Base-by-base conservation (phyloP, 2,329 filamentous ascomycete genomes). In the Pseudohalonectria lignicola region DNA sequence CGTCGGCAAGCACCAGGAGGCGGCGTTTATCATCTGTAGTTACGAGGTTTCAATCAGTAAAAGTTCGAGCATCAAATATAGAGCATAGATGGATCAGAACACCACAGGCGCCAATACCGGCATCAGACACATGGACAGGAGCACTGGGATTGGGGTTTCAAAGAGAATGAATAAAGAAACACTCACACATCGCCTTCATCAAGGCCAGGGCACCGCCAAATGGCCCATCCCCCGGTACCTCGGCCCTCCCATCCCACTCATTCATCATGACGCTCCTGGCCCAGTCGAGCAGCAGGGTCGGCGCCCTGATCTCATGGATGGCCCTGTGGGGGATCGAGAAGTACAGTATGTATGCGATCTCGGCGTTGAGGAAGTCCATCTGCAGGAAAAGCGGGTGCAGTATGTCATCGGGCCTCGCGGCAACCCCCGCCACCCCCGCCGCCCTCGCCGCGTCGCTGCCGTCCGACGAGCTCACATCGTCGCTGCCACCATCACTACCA, bases 191-290 rank as follows among this genome's bases (percentile, higher is more conserved):
- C 18, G 77, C 71, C 21, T 74, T 66, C 34, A 94, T 73, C 21
- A 93, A 69, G 34, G 79, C 76, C 30, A 95, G 61, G 7, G 86
- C 86, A 37, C 85, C 82, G 12, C 85, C 84, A 43, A 87, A 80
- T 12, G 82, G 69, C 21, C 80, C 76, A 49, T 82, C 79, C 39
- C 74, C 77, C 3, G 76, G 66, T 37, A 94, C 71, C 31, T 79
- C 72, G 2, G 83, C 72, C 39, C 74, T 74, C 0, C 86, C 84
- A 51, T 90, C 74, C 88, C 88, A 95, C 44, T 85, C 77, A 39
- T 79, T 76, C 32, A 93, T 60, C 50, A 94, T 73, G 1, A 92
- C 70, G 0, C 80, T 78, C 42, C 82, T 70, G 16, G 82, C 73
- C 82, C 81, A 87, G 49, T 86, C 82, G 19, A 86, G 58, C 5